phyloP scores from a whole-genome alignment of 163 green algal species.

The Volvox carteri region DNA sequence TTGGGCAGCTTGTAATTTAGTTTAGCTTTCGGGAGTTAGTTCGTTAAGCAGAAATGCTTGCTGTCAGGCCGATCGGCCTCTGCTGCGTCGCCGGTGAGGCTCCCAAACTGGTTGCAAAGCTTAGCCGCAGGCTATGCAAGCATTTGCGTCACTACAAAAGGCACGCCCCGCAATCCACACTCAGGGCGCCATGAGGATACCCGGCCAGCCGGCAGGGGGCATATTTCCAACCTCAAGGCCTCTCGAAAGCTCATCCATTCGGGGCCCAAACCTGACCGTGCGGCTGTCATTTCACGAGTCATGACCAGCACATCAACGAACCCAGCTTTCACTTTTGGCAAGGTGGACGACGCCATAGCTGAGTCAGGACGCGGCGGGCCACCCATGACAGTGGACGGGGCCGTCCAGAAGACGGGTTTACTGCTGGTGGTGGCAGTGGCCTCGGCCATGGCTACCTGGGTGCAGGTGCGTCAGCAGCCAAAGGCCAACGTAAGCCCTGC shows the following conservation, averaged over 20 bases:
- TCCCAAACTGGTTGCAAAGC: too few relatives aligned
- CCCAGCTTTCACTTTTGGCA: constrained; percentile 51
- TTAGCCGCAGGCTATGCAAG: too few relatives aligned
- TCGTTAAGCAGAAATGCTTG: background rate
- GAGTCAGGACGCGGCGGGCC: background rate
- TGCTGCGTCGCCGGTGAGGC: background rate
- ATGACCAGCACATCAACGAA: constrained; percentile 47
- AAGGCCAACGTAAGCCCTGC: too few relatives aligned
- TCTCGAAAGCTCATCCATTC: background rate
- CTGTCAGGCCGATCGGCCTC: background rate
- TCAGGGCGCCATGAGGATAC: background rate
- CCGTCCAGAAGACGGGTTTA: constrained; percentile 67
- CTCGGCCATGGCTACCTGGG: constrained; percentile 64
- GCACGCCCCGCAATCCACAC: too few relatives aligned
- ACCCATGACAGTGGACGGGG: constrained; percentile 61
- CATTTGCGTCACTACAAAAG: too few relatives aligned
- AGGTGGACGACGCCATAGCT: constrained; percentile 25
- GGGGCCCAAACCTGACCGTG: background rate
- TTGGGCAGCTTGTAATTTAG: too few relatives aligned
- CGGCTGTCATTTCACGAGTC: background rate
- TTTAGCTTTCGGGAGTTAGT: too few relatives aligned
- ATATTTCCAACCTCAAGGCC: background rate
- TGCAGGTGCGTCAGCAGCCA: constrained; percentile 64
- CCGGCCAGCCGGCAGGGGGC: background rate
- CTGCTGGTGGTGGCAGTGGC: constrained; percentile 61